These are phyloP conservation scores for Suhomyces chickasaworum DNA, from an alignment of 1,139 yeast species.

Conservation along the genomic window DNA sequence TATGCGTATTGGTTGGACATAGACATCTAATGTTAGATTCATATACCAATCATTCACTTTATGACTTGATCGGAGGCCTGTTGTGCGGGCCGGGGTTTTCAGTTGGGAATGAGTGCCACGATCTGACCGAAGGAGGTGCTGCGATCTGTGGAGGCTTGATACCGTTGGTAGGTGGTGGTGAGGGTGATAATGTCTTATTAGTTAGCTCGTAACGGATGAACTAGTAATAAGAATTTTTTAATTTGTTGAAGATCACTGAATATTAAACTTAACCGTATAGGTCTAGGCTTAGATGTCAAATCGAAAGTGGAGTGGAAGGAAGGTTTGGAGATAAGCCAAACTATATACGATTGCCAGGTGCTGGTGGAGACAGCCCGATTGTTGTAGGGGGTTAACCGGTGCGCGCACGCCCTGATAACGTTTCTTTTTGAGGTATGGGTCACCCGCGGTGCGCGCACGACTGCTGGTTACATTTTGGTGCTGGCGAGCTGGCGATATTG, in stretches of 20 bases:
- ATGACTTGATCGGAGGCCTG: not conserved
- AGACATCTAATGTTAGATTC: not conserved
- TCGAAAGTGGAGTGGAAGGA: not conserved
- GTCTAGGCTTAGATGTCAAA: not conserved
- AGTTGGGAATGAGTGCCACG: not conserved
- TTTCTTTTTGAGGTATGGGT: conserved; percentile 12
- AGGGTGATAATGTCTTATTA: not conserved
- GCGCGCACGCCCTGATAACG: conserved; percentile 12
- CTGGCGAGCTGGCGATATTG: too few relatives aligned
- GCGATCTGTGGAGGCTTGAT: not conserved
- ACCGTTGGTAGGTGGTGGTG: not conserved
- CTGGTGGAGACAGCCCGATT: conserved; percentile 8
- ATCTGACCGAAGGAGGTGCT: not conserved
- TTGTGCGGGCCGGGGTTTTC: not conserved
- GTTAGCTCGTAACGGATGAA: not conserved
- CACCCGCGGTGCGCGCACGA: conserved; percentile 7
- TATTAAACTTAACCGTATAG: not conserved
- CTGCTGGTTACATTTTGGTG: too few relatives aligned
- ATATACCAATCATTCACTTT: conserved; percentile 1
- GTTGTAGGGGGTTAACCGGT: conserved; percentile 14
- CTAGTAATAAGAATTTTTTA: not conserved
- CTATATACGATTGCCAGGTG: conserved; percentile 6
- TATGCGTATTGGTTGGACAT: conserved; percentile 43
- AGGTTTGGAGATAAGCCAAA: conserved; percentile 1
- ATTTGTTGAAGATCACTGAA: not conserved